A percentile compares a stretch with the other conserved stretches of the same genome.
Evolutionary conservation across 2,329 filamentous ascomycete genomes (phyloP).

Genomic region (Nannizzia gypsea): DNA sequence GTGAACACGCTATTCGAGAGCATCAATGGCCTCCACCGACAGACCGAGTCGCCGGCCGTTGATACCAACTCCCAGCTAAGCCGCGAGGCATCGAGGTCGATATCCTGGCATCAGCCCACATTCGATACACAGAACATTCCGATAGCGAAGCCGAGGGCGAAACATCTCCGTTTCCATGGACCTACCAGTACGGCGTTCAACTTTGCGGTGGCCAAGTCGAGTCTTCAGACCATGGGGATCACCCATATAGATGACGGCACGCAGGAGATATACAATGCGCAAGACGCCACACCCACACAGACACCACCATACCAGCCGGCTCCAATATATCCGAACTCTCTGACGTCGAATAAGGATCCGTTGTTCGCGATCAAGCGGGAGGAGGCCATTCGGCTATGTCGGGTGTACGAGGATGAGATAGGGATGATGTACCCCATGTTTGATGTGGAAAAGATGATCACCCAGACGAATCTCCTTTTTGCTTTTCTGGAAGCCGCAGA

Average conservation of each 20-base stretch:
- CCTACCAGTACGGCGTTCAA: slow-evolving; percentile 79
- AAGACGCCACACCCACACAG: slow-evolving; percentile 41
- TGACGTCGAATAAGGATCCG: slow-evolving; percentile 53
- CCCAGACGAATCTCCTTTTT: slow-evolving; percentile 58
- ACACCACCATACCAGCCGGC: slow-evolving; percentile 32
- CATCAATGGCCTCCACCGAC: slow-evolving; percentile 54
- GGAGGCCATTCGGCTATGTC: slow-evolving; percentile 67
- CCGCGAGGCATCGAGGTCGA: slow-evolving; percentile 30
- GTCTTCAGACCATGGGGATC: slow-evolving; percentile 82
- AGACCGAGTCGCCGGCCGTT: slow-evolving; percentile 25
- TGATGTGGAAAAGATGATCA: slow-evolving; percentile 58
- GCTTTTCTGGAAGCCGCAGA: slow-evolving; percentile 59
- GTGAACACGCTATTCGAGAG: slow-evolving; percentile 65
- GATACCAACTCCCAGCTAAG: slow-evolving; percentile 23
- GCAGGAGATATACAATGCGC: slow-evolving; percentile 47
- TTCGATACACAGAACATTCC: slow-evolving; percentile 2
- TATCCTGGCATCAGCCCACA: slow-evolving; percentile 16
- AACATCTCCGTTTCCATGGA: slow-evolving; percentile 60
- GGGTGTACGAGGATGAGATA: slow-evolving; percentile 78
- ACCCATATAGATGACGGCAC: slow-evolving; percentile 46
- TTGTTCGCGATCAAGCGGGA: slow-evolving; percentile 67
- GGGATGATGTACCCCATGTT: slow-evolving; percentile 86
- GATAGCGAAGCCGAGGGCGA: slow-evolving; percentile 39
- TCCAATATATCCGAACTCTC: slow-evolving; percentile 23
- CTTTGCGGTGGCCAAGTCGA: slow-evolving; percentile 74